phyloP scores from a whole-genome alignment of 768 basidiomycete genomes.

The Chalciporus chontae region DNA sequence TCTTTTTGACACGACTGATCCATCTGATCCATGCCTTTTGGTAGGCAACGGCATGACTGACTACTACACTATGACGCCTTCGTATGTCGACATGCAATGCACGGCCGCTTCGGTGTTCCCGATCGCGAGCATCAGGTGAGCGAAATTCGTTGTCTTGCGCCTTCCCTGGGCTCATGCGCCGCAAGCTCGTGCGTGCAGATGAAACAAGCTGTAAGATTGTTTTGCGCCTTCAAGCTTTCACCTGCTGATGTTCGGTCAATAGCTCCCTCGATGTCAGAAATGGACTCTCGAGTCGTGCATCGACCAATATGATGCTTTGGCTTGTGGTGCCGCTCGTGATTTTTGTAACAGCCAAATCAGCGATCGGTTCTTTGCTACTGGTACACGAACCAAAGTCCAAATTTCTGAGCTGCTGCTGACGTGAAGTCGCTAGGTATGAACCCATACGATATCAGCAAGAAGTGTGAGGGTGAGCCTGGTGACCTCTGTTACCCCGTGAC shows the following conservation, averaged over 20 bases:
- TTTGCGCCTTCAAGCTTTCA: not conserved
- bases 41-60: slow-evolving; percentile 46
- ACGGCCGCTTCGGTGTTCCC: slow-evolving; percentile 47
- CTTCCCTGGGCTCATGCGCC: not conserved
- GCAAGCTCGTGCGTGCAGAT: slow-evolving; percentile 38
- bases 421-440: slow-evolving; percentile 38
- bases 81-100: slow-evolving; percentile 56
- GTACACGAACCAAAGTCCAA: slow-evolving; percentile 25
- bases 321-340: slow-evolving; percentile 60
- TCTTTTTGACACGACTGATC: not conserved
- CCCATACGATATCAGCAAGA: slow-evolving; percentile 67
- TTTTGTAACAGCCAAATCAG: slow-evolving; percentile 58
- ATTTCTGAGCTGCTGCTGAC: not conserved
- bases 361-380: slow-evolving; percentile 26
- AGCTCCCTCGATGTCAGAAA: slow-evolving; percentile 71
- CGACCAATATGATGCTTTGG: slow-evolving; percentile 60
- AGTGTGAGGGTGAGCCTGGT: slow-evolving; percentile 49
- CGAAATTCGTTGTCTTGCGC: not conserved
- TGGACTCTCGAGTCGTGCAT: slow-evolving; percentile 58
- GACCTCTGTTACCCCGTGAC: slow-evolving; percentile 61
- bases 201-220: slow-evolving; percentile 37
- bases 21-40: not conserved
- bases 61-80: slow-evolving; percentile 34
- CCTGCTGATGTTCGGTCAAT: not conserved
- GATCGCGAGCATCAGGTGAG: slow-evolving; percentile 25